Evolutionary conservation across 129 eudicot species (phyloP).

Genomic region (Pulicaria dysenterica): DNA sequence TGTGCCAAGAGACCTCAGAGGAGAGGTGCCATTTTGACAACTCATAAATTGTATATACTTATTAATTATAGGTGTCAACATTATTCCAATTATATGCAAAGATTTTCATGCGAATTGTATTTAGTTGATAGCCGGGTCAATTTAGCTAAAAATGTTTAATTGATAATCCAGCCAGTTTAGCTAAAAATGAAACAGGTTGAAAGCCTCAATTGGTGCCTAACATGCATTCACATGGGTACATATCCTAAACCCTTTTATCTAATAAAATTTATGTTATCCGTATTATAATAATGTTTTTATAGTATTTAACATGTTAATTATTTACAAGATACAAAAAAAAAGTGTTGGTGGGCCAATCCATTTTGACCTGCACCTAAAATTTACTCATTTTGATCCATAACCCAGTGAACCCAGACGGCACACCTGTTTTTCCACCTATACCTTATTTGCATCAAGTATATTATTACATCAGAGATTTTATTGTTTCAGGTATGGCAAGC

Average conservation of each 20-base stretch:
- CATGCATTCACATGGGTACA: conserved; percentile 5
- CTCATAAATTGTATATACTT: not conserved
- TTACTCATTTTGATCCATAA: not conserved
- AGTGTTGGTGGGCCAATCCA: not conserved
- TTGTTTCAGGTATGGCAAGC: conserved; percentile 93
- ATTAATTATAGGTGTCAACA: conserved; percentile 7
- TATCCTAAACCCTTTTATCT: not conserved
- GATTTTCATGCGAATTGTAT: not conserved
- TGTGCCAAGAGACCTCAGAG: conserved; percentile 89
- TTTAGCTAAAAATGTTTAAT: conserved; percentile 3
- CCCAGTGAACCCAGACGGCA: not conserved
- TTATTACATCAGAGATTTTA: conserved; percentile 22
- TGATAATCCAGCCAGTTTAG: not conserved
- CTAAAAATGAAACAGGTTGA: not conserved
- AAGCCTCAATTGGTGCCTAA: not conserved
- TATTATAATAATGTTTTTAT: not conserved
- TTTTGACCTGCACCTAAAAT: not conserved
- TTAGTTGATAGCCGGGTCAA: not conserved
- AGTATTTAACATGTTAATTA: not conserved
- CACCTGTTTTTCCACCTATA: not conserved
- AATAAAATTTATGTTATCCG: not conserved
- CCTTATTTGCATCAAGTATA: conserved; percentile 1
- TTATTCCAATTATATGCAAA: not conserved
- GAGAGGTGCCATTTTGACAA: conserved; percentile 58
- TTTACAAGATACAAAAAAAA: conserved; percentile 2